Base-by-base conservation (phyloP, 106 monocot genomes). In the Acorus gramineus region DNA sequence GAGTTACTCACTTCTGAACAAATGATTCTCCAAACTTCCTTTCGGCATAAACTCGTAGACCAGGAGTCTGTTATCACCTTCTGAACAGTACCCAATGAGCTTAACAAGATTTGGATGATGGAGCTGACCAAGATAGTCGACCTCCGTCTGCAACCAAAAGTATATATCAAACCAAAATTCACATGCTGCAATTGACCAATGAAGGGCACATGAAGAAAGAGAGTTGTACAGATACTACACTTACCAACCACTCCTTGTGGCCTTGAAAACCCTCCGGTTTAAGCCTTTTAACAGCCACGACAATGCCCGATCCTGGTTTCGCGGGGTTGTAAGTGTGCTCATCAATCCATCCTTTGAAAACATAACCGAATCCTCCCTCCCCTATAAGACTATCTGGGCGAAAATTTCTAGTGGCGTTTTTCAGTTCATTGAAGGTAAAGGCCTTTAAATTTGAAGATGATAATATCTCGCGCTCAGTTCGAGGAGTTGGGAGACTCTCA, bases 221-320 rank as follows among this genome's bases (percentile, higher is more conserved):
- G 55, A 47, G 47, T 14, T 28, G 14, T 8, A 11, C 8, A 42
- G 0, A 51, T 6, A 46, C 53, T 55, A 44, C 4, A 48, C 66
- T 2, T 74, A 93, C 93, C 83, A 93, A 69, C 93, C 93, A 93
- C 80, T 93, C 93, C 68, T 89, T 93, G 64, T 93, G 93, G 11
- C 93, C 93, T 53, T 93, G 93, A 49, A 81, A 89, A 46, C 93
- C 76, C 68, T 93, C 93, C 8, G 89, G 93, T 61, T 93, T 93
- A n/a, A 93, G 89, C 69, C 78, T 93, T 77, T 93, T 93, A 56
- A 93, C 80, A 11, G 93, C 93, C 66, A 93, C 79, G 48, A 79
- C 79, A 71, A 81, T 89, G 48, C 93, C 89, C 47, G 53, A 68
- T 4, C 93, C 89, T n/a, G 89, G 85, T 57, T 47, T 93, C 7